Conservation (phyloP, 2,329 filamentous ascomycete genomes). For the Apiospora kogelbergensis region DNA sequence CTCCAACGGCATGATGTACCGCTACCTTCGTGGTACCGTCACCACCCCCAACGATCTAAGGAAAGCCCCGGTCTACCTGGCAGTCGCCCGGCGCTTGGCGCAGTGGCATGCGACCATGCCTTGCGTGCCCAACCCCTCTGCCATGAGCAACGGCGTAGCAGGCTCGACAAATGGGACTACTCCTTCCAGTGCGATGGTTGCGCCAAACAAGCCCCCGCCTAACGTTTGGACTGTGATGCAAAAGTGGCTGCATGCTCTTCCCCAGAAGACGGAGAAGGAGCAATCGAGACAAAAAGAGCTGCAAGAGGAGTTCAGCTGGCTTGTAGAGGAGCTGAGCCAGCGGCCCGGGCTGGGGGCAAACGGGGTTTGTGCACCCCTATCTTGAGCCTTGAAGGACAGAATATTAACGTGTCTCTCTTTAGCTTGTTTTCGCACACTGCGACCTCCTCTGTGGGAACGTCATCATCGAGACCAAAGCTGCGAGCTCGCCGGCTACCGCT, state of each 20-base stretch:
- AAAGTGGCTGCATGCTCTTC: constrained; percentile 89
- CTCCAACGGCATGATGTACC: constrained; percentile 93
- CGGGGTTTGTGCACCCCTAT: constrained; percentile 54
- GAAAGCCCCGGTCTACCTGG: constrained; percentile 72
- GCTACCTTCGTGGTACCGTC: constrained; percentile 79
- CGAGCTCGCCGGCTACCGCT: constrained; percentile 30
- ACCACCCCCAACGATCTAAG: constrained; percentile 80
- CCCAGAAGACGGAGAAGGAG: constrained; percentile 69
- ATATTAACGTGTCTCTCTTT: background rate
- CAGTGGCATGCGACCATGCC: constrained; percentile 86
- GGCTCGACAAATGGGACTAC: constrained; percentile 28
- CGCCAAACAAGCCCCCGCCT: constrained; percentile 70
- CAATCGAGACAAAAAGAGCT: constrained; percentile 65
- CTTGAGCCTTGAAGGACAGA: background rate
- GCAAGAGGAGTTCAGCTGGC: constrained; percentile 70
- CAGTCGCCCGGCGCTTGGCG: constrained; percentile 79
- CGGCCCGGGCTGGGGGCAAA: constrained; percentile 74
- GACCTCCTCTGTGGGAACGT: constrained; percentile 96
- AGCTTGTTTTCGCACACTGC: constrained; percentile 89
- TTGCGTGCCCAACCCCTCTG: constrained; percentile 43
- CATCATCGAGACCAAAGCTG: constrained; percentile 67
- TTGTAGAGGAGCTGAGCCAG: constrained; percentile 71
- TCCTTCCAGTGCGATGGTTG: constrained; percentile 39
- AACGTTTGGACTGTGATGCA: constrained; percentile 96
- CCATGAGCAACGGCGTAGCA: constrained; percentile 37